Percentiles rank a stretch among this genome's conserved stretches.
These are phyloP conservation scores for Vitellaria paradoxa DNA, from an alignment of 179 eudicot genomes.

Conservation along the genomic window DNA sequence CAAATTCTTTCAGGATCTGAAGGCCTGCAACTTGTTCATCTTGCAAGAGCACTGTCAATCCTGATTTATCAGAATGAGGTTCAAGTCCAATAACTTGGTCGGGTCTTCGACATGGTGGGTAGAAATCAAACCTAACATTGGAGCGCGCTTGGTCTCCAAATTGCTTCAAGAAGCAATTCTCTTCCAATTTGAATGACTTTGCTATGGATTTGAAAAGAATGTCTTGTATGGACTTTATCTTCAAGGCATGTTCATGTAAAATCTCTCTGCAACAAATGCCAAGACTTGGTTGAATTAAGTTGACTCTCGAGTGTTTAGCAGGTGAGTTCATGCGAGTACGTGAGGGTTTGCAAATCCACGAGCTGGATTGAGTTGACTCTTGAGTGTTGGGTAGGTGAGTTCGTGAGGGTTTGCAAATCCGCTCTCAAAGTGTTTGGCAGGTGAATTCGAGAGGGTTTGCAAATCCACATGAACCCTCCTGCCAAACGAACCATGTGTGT, in stretches of 20 bases:
- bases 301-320: too few relatives aligned
- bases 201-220: conserved; percentile 42
- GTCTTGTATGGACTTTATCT: conserved; percentile 25
- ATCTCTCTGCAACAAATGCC: conserved; percentile 30
- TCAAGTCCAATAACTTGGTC: conserved; percentile 42
- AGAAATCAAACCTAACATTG: conserved; percentile 38
- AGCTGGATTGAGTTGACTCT: too few relatives aligned
- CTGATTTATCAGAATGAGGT: conserved; percentile 59
- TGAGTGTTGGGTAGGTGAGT: too few relatives aligned
- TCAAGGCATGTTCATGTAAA: conserved; percentile 33
- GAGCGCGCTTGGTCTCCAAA: conserved; percentile 31
- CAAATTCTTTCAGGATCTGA: conserved; percentile 41
- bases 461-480: too few relatives aligned
- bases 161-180: conserved; percentile 29
- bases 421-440: too few relatives aligned
- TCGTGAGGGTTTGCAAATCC: too few relatives aligned
- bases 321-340: too few relatives aligned
- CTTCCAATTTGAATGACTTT: conserved; percentile 43
- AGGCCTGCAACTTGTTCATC: conserved; percentile 59
- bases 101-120: conserved; percentile 46
- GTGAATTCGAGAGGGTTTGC: too few relatives aligned
- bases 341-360: too few relatives aligned
- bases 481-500: too few relatives aligned
- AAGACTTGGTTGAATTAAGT: too few relatives aligned
- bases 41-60: conserved; percentile 47